Evolutionary conservation across 108 stramenopile species (phyloP), one percentile per base, ranked within the genome.

Genomic region (Pseudonitzschia multistriata): DNA sequence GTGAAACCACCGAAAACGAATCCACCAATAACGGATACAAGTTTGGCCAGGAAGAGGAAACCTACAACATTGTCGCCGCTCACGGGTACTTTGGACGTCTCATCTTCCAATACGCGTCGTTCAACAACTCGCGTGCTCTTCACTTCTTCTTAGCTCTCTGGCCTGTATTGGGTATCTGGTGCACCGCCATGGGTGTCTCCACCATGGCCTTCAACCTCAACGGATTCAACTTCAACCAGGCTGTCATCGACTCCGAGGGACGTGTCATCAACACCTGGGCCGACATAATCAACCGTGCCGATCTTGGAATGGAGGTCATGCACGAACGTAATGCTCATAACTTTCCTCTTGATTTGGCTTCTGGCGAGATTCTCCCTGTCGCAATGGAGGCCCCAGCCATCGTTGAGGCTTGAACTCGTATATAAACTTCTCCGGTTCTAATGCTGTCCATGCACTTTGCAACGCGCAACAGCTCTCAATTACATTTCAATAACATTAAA

Each of bases 221-320:
- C 33, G 72, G 72, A 35, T 53, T 68, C 67, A 68, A 68, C 49
- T 67, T 66, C 39, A 75, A 75, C 68, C 74, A 75, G 47, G 33
- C 74, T 27, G 68, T 75, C 3, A 47, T 75, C 33, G 74, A 75
- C 49, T 75, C 74, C 25, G 40, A 74, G 34, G 73, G 73, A 28
- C 73, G 73, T 67, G 76, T 77, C 31, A 71, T 77, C 64, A 71
- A 71, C 70, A 71, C 76, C 39, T 77, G 76, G 76, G 70, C 76
- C 36, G 70, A 77, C 22, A 77, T 71, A 17, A 77, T 77, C 70
- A 77, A 71, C 70, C 70, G 76, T 40, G 70, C 76, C 42, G 64
- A 77, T 39, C 54, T 77, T 36, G 70, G 70, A 49, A 71, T 71
- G 63, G 70, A 77, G 56, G 68, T 71, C 31, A 77, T 77, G 70